phyloP scores from a whole-genome alignment of 768 basidiomycete species.

The Mycena indigotica region DNA sequence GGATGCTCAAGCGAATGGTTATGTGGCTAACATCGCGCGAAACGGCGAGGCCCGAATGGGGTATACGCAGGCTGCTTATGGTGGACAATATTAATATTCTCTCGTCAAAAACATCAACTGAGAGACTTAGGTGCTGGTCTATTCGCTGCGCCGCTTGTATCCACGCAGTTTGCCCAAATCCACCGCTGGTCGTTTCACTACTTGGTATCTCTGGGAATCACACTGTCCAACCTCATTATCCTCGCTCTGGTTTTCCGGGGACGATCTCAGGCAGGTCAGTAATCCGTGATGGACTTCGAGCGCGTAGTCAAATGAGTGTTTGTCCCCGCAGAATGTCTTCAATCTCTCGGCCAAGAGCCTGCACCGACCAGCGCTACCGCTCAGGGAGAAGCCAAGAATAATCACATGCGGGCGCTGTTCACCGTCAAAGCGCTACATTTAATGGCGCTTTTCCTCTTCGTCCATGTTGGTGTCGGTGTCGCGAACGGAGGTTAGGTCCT shows the following conservation, averaged over 20 bases:
- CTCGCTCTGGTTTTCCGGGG: slow-evolving; percentile 51
- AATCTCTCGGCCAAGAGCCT: slow-evolving; percentile 44
- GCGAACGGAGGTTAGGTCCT: slow-evolving; percentile 7
- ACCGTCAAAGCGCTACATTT: slow-evolving; percentile 38
- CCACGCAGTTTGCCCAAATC: slow-evolving; percentile 63
- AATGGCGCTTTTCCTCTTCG: slow-evolving; percentile 42
- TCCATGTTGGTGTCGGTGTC: slow-evolving; percentile 49
- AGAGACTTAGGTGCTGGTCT: slow-evolving; percentile 49
- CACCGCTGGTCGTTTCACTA: slow-evolving; percentile 65
- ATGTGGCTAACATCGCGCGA: slow-evolving; percentile 47
- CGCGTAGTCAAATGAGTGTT: not conserved
- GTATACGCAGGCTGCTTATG: slow-evolving; percentile 43
- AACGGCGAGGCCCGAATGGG: slow-evolving; percentile 53
- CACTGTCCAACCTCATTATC: slow-evolving; percentile 41
- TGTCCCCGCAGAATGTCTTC: slow-evolving; percentile 42
- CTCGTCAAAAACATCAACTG: no score
- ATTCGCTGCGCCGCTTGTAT: slow-evolving; percentile 59
- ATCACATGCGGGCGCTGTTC: slow-evolving; percentile 38
- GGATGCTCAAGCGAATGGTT: slow-evolving; percentile 59
- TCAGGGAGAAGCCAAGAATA: slow-evolving; percentile 23
- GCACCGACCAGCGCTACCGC: slow-evolving; percentile 27
- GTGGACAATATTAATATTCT: not conserved
- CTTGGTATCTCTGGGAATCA: slow-evolving; percentile 55
- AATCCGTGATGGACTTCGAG: not conserved
- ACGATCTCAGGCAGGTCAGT: slow-evolving; percentile 52